Percentiles rank a stretch among this genome's conserved stretches.
Conservation (phyloP, 148 eudicot species). For the Rhododendron griersonianum region DNA sequence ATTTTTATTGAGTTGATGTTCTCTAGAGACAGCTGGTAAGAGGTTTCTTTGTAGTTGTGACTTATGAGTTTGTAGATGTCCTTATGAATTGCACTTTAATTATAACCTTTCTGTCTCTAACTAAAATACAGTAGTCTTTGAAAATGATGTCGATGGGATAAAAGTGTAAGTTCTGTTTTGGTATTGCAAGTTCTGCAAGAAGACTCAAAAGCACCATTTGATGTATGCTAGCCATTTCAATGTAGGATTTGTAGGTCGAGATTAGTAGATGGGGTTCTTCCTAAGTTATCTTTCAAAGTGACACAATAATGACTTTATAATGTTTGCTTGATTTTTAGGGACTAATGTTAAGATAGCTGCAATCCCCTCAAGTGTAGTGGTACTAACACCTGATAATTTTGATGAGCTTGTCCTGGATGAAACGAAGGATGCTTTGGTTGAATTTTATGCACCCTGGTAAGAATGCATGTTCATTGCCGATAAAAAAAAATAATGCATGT, state of each 20-base stretch:
- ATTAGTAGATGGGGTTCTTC: neutral
- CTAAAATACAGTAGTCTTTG: neutral
- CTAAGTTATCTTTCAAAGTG: neutral
- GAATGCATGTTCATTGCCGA: neutral
- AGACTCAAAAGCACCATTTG: neutral
- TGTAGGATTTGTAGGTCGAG: neutral
- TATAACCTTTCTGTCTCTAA: neutral
- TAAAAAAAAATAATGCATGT: too few relatives aligned
- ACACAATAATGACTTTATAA: neutral
- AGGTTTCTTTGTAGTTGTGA: neutral
- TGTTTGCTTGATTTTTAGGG: conserved; percentile 40
- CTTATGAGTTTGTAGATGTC: neutral
- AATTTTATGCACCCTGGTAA: conserved; percentile 97
- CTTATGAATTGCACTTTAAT: neutral
- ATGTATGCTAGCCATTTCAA: neutral
- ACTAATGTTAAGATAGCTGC: conserved; percentile 88
- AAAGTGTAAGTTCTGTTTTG: neutral
- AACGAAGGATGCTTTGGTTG: conserved; percentile 82
- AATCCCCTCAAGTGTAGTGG: conserved; percentile 70
- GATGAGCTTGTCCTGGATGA: conserved; percentile 78
- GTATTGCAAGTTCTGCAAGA: neutral
- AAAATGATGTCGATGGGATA: neutral
- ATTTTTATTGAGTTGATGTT: neutral
- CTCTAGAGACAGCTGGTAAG: neutral
- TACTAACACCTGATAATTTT: conserved; percentile 71